Evolutionary conservation across 208 protist species (phyloP).

Genomic region (Kentomonas sorsogonicus): DNA sequence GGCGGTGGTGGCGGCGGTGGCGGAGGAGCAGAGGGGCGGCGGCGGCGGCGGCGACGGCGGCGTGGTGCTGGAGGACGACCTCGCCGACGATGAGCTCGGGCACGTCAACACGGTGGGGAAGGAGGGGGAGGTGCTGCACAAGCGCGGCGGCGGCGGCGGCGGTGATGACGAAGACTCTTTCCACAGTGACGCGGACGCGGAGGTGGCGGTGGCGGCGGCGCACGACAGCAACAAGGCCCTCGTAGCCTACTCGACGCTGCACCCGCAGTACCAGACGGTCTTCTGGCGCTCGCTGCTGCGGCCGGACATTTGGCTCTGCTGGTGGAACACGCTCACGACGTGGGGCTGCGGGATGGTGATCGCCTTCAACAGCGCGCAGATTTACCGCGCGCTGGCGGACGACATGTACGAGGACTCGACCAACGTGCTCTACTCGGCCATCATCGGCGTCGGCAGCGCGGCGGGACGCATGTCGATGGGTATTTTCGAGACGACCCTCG

Average conservation of each 20-base stretch:
- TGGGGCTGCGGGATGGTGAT: conserved; percentile 63
- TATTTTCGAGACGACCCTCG: conserved; percentile 33
- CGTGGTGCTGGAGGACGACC: background rate
- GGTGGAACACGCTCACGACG: conserved; percentile 48
- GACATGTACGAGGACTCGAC: conserved; percentile 23
- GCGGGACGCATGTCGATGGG: conserved; percentile 51
- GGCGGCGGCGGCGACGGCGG: background rate
- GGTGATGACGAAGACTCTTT: conserved; percentile 6
- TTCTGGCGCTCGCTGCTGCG: conserved; percentile 38
- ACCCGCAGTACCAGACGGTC: conserved; percentile 56
- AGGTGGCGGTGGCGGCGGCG: conserved; percentile 11
- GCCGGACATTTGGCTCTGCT: conserved; percentile 53
- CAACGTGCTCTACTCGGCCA: conserved; percentile 42
- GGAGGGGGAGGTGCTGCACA: background rate
- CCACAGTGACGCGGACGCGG: too few species aligned
- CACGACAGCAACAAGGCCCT: conserved; percentile 25
- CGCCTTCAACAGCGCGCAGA: conserved; percentile 57
- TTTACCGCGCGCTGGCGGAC: conserved; percentile 43
- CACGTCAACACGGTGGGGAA: background rate
- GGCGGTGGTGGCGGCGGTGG: conserved; percentile 11
- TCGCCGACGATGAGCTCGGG: too few species aligned
- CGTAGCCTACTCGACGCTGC: conserved; percentile 20
- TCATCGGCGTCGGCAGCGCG: conserved; percentile 61
- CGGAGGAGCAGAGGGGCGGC: conserved; percentile 10
- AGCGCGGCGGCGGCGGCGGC: background rate